phyloP scores from a whole-genome alignment of 805 yeast genomes.

The Yarrowia deformans region DNA sequence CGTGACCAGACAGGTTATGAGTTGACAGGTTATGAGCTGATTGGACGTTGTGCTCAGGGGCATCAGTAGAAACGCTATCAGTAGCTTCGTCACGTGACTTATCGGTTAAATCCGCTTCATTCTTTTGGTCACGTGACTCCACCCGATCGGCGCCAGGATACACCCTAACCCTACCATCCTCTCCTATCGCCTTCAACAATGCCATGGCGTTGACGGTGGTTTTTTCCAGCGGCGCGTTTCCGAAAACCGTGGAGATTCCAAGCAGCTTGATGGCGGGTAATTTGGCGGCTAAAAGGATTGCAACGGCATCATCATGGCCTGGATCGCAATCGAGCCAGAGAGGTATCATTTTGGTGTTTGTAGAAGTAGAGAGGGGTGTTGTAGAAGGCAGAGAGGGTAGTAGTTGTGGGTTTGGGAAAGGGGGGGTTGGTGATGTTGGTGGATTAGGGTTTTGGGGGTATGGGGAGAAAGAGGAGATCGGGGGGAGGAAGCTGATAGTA shows the following conservation, averaged over 20 bases:
- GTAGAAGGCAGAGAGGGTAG: too few relatives aligned
- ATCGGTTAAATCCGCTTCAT: too few relatives aligned
- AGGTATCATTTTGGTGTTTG: constrained; percentile 55
- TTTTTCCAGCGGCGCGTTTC: constrained; percentile 67
- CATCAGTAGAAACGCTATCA: background rate
- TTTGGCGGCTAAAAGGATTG: constrained; percentile 67
- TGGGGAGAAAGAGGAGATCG: background rate
- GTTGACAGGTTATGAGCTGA: too few relatives aligned
- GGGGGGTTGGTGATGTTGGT: background rate
- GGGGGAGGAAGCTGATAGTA: background rate
- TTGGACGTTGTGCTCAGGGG: too few relatives aligned
- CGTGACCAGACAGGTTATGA: too few relatives aligned
- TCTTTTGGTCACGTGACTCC: background rate
- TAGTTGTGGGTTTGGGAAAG: background rate
- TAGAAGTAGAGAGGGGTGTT: background rate
- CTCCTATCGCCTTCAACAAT: constrained; percentile 63
- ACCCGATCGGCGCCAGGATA: constrained; percentile 62
- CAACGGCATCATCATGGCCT: constrained; percentile 88
- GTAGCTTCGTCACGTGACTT: background rate
- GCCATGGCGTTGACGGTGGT: constrained; percentile 77
- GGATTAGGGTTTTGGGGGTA: background rate
- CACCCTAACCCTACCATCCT: constrained; percentile 60
- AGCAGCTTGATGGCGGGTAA: constrained; percentile 64
- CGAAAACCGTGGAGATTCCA: constrained; percentile 80
- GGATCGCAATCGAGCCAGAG: constrained; percentile 93